phyloP scores from a whole-genome alignment of 2,329 filamentous ascomycete species.

The Eurotiales sp. region DNA sequence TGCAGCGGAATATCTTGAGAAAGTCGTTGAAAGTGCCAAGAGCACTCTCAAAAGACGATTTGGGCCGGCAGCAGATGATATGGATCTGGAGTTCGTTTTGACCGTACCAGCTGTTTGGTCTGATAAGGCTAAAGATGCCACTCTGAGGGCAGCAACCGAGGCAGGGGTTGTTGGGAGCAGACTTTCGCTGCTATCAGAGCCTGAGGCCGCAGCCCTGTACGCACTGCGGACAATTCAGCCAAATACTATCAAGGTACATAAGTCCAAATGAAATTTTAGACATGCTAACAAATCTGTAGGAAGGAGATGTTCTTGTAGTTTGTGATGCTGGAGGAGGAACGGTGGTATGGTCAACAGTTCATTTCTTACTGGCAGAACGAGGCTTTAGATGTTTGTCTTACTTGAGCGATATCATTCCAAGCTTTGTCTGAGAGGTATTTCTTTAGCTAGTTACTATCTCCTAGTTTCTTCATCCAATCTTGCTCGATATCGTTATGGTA shows the following conservation, averaged over 20 bases:
- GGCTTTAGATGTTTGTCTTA: too few relatives aligned
- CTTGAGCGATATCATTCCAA: too few relatives aligned
- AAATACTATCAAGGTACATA: constrained; percentile 21
- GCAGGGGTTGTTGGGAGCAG: constrained; percentile 15
- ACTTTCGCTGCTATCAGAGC: constrained; percentile 22
- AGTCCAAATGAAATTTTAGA: background rate
- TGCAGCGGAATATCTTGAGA: background rate
- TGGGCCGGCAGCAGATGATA: constrained; percentile 11
- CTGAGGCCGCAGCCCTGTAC: constrained; percentile 32
- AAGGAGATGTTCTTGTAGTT: constrained; percentile 29
- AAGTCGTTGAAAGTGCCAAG: background rate
- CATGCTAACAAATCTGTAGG: constrained; percentile 11
- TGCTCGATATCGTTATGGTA: too few relatives aligned
- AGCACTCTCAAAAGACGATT: constrained; percentile 7
- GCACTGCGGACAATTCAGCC: constrained; percentile 26
- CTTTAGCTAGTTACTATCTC: too few relatives aligned
- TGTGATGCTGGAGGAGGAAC: constrained; percentile 40
- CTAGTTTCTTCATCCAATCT: too few relatives aligned
- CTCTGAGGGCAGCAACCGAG: constrained; percentile 18
- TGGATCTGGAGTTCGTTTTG: constrained; percentile 24
- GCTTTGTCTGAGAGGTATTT: too few relatives aligned
- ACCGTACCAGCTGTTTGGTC: constrained; percentile 34
- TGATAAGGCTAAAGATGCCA: constrained; percentile 30
- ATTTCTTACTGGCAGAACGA: too few relatives aligned
- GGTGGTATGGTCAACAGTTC: constrained; percentile 26